Evolutionary conservation across 2,329 filamentous ascomycete species (phyloP).

Genomic region (Colletotrichum noveboracense): DNA sequence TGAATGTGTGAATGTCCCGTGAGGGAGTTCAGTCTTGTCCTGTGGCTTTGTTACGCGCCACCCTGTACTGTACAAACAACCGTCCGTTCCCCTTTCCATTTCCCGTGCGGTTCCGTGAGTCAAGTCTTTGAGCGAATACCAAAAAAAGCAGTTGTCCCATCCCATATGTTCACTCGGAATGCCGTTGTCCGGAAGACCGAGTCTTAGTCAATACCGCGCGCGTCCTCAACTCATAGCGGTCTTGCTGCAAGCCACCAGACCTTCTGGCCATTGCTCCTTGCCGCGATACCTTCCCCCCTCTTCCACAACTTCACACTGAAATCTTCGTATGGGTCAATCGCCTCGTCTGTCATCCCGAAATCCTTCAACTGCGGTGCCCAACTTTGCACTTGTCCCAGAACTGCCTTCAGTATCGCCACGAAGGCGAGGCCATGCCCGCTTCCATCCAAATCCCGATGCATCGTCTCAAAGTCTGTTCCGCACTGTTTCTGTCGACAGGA

Average conservation of each 20-base stretch:
- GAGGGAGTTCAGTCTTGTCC: background rate
- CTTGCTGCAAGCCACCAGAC: constrained; percentile 19
- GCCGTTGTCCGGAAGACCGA: background rate
- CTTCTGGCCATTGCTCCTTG: background rate
- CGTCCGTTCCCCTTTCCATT: background rate
- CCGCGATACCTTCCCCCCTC: constrained; percentile 6
- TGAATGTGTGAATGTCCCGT: background rate
- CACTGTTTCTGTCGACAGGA: constrained; percentile 9
- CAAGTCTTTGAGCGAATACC: background rate
- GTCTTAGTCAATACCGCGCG: background rate
- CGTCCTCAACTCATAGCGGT: background rate
- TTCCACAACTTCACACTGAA: constrained; percentile 17
- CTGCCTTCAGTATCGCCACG: constrained; percentile 11
- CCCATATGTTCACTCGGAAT: background rate
- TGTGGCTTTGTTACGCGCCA: background rate
- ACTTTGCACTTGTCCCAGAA: constrained; percentile 8
- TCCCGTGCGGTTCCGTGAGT: background rate
- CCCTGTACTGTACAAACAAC: background rate
- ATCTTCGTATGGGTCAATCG: constrained; percentile 15
- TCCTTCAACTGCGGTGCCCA: background rate
- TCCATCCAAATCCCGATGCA: constrained; percentile 10
- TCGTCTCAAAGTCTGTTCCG: constrained; percentile 2
- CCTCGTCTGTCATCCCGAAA: constrained; percentile 13
- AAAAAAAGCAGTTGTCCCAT: background rate
- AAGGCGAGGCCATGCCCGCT: constrained; percentile 14